phyloP scores from a whole-genome alignment of 108 stramenopile species.

The Tribonema minus region DNA sequence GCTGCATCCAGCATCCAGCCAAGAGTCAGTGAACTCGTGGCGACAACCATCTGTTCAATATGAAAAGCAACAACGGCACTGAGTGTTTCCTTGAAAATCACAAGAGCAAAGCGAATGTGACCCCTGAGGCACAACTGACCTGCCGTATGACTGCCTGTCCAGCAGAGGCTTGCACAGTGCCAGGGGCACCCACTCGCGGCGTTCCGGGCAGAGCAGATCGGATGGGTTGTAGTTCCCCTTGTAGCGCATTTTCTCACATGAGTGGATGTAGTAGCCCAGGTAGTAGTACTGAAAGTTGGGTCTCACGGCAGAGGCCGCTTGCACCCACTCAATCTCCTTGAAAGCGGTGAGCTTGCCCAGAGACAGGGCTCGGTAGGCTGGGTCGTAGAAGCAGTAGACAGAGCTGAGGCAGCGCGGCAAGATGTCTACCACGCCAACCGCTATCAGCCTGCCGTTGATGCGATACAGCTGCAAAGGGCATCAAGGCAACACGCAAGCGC shows the following conservation, averaged over 20 bases:
- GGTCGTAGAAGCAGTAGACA: slow-evolving; percentile 93
- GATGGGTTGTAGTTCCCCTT: slow-evolving; percentile 92
- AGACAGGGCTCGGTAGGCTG: slow-evolving; percentile 63
- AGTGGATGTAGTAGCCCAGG: slow-evolving; percentile 91
- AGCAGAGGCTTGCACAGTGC: slow-evolving; percentile 59
- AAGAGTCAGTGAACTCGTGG: neutral
- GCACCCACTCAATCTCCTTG: slow-evolving; percentile 83
- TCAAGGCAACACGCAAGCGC: too few relatives aligned
- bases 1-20: neutral
- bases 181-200: slow-evolving; percentile 73
- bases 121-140: slow-evolving; percentile 7
- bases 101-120: neutral
- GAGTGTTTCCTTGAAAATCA: neutral
- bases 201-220: slow-evolving; percentile 77
- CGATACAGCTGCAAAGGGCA: slow-evolving; percentile 72
- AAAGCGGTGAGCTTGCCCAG: slow-evolving; percentile 87
- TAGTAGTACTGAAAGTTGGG: slow-evolving; percentile 77
- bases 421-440: slow-evolving; percentile 86
- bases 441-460: slow-evolving; percentile 68
- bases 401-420: slow-evolving; percentile 79
- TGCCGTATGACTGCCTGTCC: slow-evolving; percentile 37
- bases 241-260: slow-evolving; percentile 88
- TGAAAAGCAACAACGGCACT: neutral
- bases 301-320: slow-evolving; percentile 24
- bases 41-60: too few relatives aligned